Conservation (phyloP, 2,329 filamentous ascomycete genomes). For the Aspergillus pseudoterreus region DNA sequence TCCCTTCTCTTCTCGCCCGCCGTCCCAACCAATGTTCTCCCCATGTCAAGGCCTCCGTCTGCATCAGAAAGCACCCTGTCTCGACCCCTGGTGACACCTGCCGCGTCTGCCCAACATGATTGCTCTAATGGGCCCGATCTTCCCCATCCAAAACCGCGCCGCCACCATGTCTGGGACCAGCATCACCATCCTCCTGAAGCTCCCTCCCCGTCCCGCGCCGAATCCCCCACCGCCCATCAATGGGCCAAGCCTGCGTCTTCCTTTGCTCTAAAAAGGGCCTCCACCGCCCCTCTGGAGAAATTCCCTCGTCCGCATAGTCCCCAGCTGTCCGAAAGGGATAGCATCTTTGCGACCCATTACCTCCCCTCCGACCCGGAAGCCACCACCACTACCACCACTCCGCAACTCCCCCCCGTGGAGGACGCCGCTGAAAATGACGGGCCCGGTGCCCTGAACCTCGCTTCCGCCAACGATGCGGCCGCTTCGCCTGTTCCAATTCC, state of each 20-base stretch:
- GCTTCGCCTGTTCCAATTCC: slow-evolving; percentile 22
- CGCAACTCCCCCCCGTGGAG: slow-evolving; percentile 31
- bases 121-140: slow-evolving; percentile 26
- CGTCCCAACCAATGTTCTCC: slow-evolving; percentile 47
- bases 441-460: slow-evolving; percentile 29
- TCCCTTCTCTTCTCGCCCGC: slow-evolving; percentile 17
- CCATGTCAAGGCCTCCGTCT: slow-evolving; percentile 49
- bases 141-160: slow-evolving; percentile 30
- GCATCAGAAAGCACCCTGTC: slow-evolving; percentile 40
- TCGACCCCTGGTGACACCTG: slow-evolving; percentile 45
- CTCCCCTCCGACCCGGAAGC: slow-evolving; percentile 49
- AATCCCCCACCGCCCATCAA: slow-evolving; percentile 36
- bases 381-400: slow-evolving; percentile 26
- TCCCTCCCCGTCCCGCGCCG: slow-evolving; percentile 30
- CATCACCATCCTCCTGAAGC: slow-evolving; percentile 26
- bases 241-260: slow-evolving; percentile 27
- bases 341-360: slow-evolving; percentile 62
- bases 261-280: slow-evolving; percentile 34
- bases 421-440: slow-evolving; percentile 25
- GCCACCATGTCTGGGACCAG: slow-evolving; percentile 31
- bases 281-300: slow-evolving; percentile 29
- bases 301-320: slow-evolving; percentile 36
- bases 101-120: slow-evolving; percentile 37
- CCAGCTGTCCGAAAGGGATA: slow-evolving; percentile 59
- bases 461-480: slow-evolving; percentile 26